A percentile compares a stretch with the other conserved stretches of the same genome.
Evolutionary conservation across 169 alveolate genomes (phyloP).

Genomic region (Cryptosporidium felis): DNA sequence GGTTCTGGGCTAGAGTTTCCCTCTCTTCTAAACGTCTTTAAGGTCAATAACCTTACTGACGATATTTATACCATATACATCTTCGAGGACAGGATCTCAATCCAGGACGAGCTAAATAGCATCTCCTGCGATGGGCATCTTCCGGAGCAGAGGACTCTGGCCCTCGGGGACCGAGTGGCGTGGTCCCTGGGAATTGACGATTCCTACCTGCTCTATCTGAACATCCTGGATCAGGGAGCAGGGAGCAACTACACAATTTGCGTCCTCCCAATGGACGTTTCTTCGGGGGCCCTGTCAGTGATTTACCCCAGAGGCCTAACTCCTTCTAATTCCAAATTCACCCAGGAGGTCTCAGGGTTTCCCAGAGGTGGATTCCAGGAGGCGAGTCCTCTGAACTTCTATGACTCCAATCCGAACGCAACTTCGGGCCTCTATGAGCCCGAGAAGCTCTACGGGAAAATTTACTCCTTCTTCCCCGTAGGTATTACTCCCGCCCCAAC

Average conservation of each 20-base stretch:
- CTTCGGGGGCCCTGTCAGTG: not conserved
- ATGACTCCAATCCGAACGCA: not conserved
- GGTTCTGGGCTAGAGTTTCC: not conserved
- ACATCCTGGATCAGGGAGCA: not conserved
- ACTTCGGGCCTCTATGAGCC: not conserved
- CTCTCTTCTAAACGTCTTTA: not conserved
- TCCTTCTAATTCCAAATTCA: not conserved
- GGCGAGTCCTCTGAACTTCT: not conserved
- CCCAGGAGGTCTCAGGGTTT: not conserved
- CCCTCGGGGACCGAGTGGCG: not conserved
- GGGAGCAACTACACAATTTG: slow-evolving; percentile 1
- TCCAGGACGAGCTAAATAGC: not conserved
- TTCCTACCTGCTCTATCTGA: not conserved
- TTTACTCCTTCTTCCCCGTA: not conserved
- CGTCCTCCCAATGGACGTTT: slow-evolving; percentile 3
- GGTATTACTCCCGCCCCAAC: slow-evolving; percentile 9
- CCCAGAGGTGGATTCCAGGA: slow-evolving; percentile 8
- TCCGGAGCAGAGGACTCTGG: not conserved
- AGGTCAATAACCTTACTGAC: not conserved
- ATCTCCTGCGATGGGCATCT: slow-evolving; percentile 1
- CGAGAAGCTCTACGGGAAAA: not conserved
- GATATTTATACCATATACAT: not conserved
- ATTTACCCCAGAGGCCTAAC: not conserved
- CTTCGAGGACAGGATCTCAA: not conserved
- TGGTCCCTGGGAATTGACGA: slow-evolving; percentile 7